Evolutionary conservation across 805 yeast genomes (phyloP).

Genomic region (Saccharomycopsis sp.): DNA sequence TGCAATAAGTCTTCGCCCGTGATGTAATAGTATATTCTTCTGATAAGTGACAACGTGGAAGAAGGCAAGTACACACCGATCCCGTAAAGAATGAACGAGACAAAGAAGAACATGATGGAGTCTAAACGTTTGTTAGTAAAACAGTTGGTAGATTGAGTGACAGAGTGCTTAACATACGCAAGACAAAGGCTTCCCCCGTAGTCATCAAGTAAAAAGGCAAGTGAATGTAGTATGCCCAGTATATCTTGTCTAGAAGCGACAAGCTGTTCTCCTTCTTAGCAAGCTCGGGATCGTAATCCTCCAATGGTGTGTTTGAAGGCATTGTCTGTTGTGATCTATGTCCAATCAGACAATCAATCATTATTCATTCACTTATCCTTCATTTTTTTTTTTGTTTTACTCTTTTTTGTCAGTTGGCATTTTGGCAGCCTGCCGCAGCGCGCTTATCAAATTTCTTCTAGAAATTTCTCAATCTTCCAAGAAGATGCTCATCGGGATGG

Average conservation of each 20-base stretch:
- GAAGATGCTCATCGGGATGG: neutral
- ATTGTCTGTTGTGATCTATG: too few relatives aligned
- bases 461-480: too few relatives aligned
- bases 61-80: conserved; percentile 28
- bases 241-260: conserved; percentile 26
- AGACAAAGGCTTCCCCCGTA: conserved; percentile 32
- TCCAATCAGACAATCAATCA: too few relatives aligned
- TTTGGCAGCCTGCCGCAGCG: too few relatives aligned
- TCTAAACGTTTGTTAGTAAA: conserved; percentile 1
- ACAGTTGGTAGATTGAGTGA: neutral
- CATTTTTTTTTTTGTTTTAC: too few relatives aligned
- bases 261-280: conserved; percentile 13
- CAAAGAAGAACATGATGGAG: conserved; percentile 29
- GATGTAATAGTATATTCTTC: conserved; percentile 27
- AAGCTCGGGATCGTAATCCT: conserved; percentile 23
- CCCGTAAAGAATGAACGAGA: conserved; percentile 33
- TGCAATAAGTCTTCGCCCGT: conserved; percentile 28
- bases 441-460: too few relatives aligned
- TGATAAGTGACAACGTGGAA: conserved; percentile 22
- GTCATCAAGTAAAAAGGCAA: conserved; percentile 38
- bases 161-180: conserved; percentile 24
- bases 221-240: conserved; percentile 38
- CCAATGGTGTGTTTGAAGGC: too few relatives aligned
- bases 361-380: too few relatives aligned
- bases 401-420: too few relatives aligned